Percentiles rank a stretch among this genome's conserved stretches.
These are phyloP conservation scores for Syzygium aqueum DNA, from an alignment of 345 rosid species.

Conservation along the genomic window DNA sequence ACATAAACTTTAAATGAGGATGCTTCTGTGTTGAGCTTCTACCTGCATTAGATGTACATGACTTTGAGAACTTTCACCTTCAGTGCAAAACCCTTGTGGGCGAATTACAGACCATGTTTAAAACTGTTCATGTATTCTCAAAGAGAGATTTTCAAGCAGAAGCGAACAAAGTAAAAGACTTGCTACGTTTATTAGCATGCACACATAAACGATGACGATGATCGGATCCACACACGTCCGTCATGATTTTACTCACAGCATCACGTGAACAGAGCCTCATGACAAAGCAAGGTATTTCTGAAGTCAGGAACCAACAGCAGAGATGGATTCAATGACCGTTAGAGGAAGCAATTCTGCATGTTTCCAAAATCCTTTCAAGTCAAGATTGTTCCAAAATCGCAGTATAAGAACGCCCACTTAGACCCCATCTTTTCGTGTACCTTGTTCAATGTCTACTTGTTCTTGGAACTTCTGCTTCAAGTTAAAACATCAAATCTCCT, in stretches of 20 bases:
- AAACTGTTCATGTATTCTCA: background rate
- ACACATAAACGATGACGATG: background rate
- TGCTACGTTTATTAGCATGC: background rate
- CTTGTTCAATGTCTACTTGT: background rate
- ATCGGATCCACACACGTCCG: background rate
- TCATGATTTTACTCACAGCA: background rate
- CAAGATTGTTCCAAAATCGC: background rate
- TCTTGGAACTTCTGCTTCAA: background rate
- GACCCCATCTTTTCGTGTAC: background rate
- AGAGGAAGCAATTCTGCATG: background rate
- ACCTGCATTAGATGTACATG: background rate
- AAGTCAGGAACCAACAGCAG: background rate
- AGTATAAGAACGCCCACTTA: background rate
- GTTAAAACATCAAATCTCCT: background rate
- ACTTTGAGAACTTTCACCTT: background rate
- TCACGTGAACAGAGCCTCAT: background rate
- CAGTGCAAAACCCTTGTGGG: background rate
- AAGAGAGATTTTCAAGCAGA: background rate
- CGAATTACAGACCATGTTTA: background rate
- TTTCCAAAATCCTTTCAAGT: background rate
- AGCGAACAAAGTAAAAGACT: background rate
- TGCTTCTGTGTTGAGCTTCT: background rate
- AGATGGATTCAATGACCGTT: background rate
- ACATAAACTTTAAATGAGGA: background rate
- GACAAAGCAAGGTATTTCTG: background rate